Evolutionary conservation across 129 eudicot genomes (phyloP), one percentile per base, ranked within the genome.

Genomic region (Flaveria sonorensis): DNA sequence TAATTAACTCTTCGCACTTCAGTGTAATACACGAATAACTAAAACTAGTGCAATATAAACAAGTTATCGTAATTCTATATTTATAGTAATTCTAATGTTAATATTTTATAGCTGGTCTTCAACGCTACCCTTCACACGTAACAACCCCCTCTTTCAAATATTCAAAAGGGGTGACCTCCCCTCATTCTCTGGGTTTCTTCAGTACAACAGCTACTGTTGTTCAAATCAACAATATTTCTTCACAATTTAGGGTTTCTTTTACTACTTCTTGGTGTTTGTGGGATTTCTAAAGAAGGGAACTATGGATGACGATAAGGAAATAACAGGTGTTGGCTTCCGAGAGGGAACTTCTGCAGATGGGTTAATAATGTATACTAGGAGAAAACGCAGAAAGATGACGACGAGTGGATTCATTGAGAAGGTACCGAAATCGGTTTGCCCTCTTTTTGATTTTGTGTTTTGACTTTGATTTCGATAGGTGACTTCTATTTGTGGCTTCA

Each of bases 311-410:
- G 64, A 60, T 32, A 30, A 40, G 43, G 77, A 70, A 71, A 47
- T 50, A 30, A 71, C 28, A 57, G 48, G 62, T 30, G 82, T 70
- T 78, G 18, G 51, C 24, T 36, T 36, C 7, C 40, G 40, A 36
- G 40, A 36, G 7, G 78, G 59, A 11, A 63, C 77, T 61, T 62
- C 73, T 72, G 74, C 28, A n/a, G 80, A 67, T 19, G 70, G 64
- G 1, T 14, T 69, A 32, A 56, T 28, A 68, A 81, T 74, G 7
- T 81, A 68, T 28, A 32, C 53, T 21, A 68, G 80, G 76, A 68
- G 71, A 15, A 81, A 74, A 74, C 80, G 84, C 48, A 46, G 76
- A 57, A 81, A 74, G 76, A 74, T 39, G 51, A 51, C 23, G 3
- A 72, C 16, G 23, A 36, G 3, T 18, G 46, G 64, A 32, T 72